Base-by-base conservation (phyloP, 108 stramenopile species). In the Skeletonema grethae region DNA sequence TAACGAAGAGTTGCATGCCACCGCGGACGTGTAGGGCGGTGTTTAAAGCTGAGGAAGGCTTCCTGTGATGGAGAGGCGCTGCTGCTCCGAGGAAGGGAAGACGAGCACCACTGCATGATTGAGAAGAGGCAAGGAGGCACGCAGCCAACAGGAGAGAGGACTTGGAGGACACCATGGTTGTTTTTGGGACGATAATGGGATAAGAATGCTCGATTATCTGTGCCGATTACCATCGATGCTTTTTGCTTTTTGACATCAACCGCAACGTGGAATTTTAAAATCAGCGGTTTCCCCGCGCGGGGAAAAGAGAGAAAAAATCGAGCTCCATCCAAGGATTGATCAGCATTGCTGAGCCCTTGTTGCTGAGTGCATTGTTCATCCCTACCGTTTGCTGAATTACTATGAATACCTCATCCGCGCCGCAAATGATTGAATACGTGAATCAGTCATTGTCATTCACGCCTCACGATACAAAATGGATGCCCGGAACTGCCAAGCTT, bases 1-100 rank as follows among this genome's bases (percentile, higher is more conserved):
- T 98, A 56, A 98, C 97, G 68, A 98, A 97, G 16, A 98, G 88
- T 73, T 98, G 97, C 96, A 94, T 94, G 12, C 95, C 95, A 32
- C 95, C 95, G 16, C 93, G 84, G 45, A 74, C 60, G 30, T 62
- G 60, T 24, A 79, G 77, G 30, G 70, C 77, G 35, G 65, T 72
- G 36, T 43, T 57, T 34, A 77, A 58, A 10, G 69, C 69, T 34
- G 77, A 31, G 41, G 65, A 61, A 28, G 60, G 48, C 48, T 48
- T 65, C 65, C 38, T 41, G 20, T 43, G 48, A 15, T 62, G 62
- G 50, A 60, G 58, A 43, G 18, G 53, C 25, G 63, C 53, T 13
- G 62, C 60, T 57, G 46, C 48, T 6, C 58, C 55, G 22, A 39
- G 35, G 60, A 57, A 57, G 5, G 60, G 36, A 20, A 76, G 58